These are phyloP conservation scores for Cyclotella atomus DNA, from an alignment of 108 stramenopile species.

Conservation along the genomic window DNA sequence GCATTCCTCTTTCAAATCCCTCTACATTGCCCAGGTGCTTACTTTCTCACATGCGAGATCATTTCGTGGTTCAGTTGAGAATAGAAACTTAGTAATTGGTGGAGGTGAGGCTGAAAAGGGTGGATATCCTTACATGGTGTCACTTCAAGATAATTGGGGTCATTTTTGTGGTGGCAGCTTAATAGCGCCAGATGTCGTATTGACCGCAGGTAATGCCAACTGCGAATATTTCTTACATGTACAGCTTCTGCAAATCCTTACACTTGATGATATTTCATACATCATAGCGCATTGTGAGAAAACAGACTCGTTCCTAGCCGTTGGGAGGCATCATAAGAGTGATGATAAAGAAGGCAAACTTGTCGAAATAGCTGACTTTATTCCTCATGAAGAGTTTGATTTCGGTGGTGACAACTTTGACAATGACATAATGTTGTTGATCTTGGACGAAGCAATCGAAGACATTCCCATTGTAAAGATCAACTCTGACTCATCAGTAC, in stretches of 20 bases:
- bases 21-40: not conserved
- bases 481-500: conserved; percentile 41
- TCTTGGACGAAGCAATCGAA: not conserved
- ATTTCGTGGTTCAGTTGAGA: not conserved
- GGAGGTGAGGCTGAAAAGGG: conserved; percentile 7
- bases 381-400: not conserved
- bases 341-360: not conserved
- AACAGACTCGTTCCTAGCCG: not conserved
- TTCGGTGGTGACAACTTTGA: not conserved
- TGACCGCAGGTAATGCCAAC: conserved; percentile 1
- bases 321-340: not conserved
- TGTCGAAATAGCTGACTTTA: not conserved
- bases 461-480: conserved; percentile 13
- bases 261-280: not conserved
- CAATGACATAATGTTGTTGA: not conserved
- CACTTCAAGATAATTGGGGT: not conserved
- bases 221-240: not conserved
- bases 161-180: not conserved
- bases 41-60: not conserved
- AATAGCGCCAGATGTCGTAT: not conserved
- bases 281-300: conserved; percentile 1
- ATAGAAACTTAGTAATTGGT: not conserved
- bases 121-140: conserved; percentile 4
- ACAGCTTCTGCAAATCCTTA: not conserved
- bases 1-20: not conserved